Evolutionary conservation across 2,329 filamentous ascomycete species (phyloP).

Genomic region (Leptographium radiaticola): DNA sequence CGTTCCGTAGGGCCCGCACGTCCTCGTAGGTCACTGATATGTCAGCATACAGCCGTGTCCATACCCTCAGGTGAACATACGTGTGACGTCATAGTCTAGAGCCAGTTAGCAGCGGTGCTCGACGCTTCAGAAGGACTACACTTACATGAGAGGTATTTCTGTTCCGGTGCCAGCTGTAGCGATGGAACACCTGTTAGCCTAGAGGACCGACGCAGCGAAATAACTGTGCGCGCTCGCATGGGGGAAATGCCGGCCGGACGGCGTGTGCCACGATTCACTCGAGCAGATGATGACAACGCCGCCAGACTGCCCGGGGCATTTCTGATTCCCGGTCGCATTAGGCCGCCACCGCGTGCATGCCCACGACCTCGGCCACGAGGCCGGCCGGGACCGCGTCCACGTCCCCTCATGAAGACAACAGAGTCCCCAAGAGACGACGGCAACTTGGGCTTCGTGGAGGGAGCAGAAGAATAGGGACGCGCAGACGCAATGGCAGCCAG

Average conservation of each 20-base stretch:
- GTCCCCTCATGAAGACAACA: neutral
- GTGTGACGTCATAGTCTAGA: slow-evolving; percentile 25
- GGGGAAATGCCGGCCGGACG: neutral
- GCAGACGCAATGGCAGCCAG: too few relatives aligned
- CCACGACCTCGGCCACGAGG: neutral
- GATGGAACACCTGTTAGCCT: slow-evolving; percentile 9
- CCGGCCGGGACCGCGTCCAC: neutral
- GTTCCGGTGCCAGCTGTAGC: slow-evolving; percentile 22
- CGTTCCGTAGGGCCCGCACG: slow-evolving; percentile 72
- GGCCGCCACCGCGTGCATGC: neutral
- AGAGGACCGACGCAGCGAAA: slow-evolving; percentile 3
- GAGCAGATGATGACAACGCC: neutral
- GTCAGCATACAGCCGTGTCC: neutral
- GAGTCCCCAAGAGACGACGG: too few relatives aligned
- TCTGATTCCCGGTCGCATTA: neutral
- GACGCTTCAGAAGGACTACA: neutral
- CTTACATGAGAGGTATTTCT: slow-evolving; percentile 25
- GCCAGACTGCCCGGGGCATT: neutral
- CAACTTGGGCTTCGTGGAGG: too few relatives aligned
- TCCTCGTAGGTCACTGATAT: slow-evolving; percentile 71
- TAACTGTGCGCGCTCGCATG: neutral
- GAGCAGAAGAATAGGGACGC: too few relatives aligned
- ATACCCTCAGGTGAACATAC: slow-evolving; percentile 1
- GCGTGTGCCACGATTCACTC: neutral
- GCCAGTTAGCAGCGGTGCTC: too few relatives aligned